Conservation (phyloP, 768 basidiomycete species). For the Rhizopogon salebrosus region DNA sequence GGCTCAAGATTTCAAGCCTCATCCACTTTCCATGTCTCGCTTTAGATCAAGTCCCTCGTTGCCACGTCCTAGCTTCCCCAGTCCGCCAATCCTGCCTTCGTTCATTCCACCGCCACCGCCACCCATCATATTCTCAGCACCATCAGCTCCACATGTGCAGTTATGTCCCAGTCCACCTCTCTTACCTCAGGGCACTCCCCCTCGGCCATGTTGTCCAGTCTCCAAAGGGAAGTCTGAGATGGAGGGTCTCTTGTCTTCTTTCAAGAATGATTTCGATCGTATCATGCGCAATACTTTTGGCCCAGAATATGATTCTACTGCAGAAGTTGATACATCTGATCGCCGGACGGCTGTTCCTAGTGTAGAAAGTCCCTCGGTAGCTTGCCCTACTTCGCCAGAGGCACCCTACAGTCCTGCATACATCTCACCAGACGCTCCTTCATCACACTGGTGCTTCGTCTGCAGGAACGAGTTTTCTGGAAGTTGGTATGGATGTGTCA, state of each 20-base stretch:
- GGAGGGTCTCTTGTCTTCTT: constrained; percentile 39
- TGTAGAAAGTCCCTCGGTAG: too few relatives aligned
- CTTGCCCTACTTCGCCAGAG: neutral
- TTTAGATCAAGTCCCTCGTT: constrained; percentile 1
- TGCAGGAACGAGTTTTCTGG: constrained; percentile 21
- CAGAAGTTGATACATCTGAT: neutral
- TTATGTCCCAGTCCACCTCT: constrained; percentile 11
- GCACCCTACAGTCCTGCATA: neutral
- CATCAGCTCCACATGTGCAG: constrained; percentile 2
- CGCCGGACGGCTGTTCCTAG: neutral
- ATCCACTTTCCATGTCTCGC: neutral
- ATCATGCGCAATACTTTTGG: constrained; percentile 36
- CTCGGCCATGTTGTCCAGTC: constrained; percentile 37
- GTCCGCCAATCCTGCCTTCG: neutral
- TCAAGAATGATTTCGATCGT: constrained; percentile 49
- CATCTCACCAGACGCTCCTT: neutral
- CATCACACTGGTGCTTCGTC: constrained; percentile 25
- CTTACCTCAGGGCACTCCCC: constrained; percentile 3
- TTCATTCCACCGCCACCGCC: constrained; percentile 13
- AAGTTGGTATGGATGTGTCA: constrained; percentile 26
- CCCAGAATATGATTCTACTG: constrained; percentile 9
- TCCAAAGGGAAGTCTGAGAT: constrained; percentile 47
- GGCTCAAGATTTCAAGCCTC: neutral
- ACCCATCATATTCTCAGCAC: constrained; percentile 28
- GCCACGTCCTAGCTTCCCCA: neutral